Evolutionary conservation across 2,329 filamentous ascomycete species (phyloP), one percentile per base, ranked within the genome.

Genomic region (Pseudocercospora fuligena): DNA sequence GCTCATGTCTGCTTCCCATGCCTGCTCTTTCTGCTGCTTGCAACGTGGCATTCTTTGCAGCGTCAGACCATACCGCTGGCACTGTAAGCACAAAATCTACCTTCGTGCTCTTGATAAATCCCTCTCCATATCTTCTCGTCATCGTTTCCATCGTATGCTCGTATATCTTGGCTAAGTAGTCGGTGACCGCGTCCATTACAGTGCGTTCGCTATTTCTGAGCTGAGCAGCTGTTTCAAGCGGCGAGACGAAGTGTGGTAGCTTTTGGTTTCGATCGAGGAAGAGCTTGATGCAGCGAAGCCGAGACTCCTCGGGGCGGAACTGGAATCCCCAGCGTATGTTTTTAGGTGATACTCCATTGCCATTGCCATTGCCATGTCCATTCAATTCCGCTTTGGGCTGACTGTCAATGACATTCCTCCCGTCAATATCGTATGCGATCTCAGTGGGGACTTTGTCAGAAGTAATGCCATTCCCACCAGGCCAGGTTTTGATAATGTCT

Each of bases 391-490:
- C 7, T 36, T 16, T 29, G 51, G 51, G 36, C 46, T 58, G 56
- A 51, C 59, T 53, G 14, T 49, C 33, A n/a, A 59, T 49, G 31
- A 54, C 62, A 51, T 27, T 23, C 19, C 29, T 60, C 12, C 46
- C 78, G 33, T 81, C 78, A 66, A 86, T 83, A 72, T 88, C 88
- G 70, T 90, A 89, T 62, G 82, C 80, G 64, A 94, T 90, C 78
- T 94, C 91, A 14, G 91, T 93, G 1, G 92, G 91, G 1, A 94
- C 91, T 82, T 94, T 94, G 82, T 94, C 91, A 40, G 90, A 93
- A n/a, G 92, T 93, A 80, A 94, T 92, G 73, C 91, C 91, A 75
- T 94, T 93, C 29, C 90, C 90, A 27, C 92, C 92, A 0, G 92
- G 91, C 92, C 92, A 94, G 60, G 81, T 90, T 81, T 93, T 93